These are phyloP conservation scores for Capsella rubella DNA, from an alignment of 441 rosid species.

Conservation along the genomic window DNA sequence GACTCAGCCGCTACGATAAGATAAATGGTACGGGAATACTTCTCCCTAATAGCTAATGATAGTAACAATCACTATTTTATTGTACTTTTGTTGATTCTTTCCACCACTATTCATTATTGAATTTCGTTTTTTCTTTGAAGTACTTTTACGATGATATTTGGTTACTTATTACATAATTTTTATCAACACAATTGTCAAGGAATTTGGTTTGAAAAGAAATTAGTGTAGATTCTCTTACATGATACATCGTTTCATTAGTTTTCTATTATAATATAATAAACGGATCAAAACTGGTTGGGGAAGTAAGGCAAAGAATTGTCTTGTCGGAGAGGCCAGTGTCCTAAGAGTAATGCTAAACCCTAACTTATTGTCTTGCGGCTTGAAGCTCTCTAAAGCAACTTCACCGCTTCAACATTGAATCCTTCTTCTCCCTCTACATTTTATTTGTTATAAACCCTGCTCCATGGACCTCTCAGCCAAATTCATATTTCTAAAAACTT, in stretches of 20 bases:
- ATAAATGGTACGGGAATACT: slow-evolving; percentile 17
- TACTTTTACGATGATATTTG: neutral
- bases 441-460: slow-evolving; percentile 38
- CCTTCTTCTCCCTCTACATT: slow-evolving; percentile 1
- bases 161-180: slow-evolving; percentile 15
- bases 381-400: slow-evolving; percentile 52
- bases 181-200: slow-evolving; percentile 18
- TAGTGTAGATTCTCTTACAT: slow-evolving; percentile 28
- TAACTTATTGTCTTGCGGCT: slow-evolving; percentile 58
- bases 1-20: slow-evolving; percentile 37
- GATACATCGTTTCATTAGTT: slow-evolving; percentile 23
- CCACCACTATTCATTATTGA: neutral
- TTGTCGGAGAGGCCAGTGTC: slow-evolving; percentile 51
- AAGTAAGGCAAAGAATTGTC: slow-evolving; percentile 72
- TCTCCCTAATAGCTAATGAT: slow-evolving; percentile 27
- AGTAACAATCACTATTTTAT: slow-evolving; percentile 4
- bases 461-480: slow-evolving; percentile 40
- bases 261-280: slow-evolving; percentile 19
- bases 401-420: slow-evolving; percentile 42
- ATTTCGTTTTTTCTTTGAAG: neutral
- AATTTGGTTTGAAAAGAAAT: slow-evolving; percentile 5
- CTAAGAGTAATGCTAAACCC: slow-evolving; percentile 63
- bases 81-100: slow-evolving; percentile 1
- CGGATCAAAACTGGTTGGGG: slow-evolving; percentile 29
- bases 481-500: slow-evolving; percentile 22